Percentiles rank a stretch among this genome's conserved stretches.
phyloP scores from a whole-genome alignment of 2,329 filamentous ascomycete species.

The Exophiala spinifera region DNA sequence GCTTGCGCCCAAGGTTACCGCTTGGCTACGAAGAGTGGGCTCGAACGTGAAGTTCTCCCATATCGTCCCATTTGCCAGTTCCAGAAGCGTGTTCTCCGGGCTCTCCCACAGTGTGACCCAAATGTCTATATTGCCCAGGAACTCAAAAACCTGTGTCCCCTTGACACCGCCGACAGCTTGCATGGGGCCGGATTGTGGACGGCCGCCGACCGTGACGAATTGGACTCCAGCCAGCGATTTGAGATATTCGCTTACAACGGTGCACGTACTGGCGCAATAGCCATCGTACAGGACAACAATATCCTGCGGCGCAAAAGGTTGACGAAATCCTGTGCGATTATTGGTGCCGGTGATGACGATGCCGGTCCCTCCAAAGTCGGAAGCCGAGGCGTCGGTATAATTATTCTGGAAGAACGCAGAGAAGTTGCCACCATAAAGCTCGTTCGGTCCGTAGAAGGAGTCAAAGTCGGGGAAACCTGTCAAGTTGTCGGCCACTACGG shows the following conservation, averaged over 20 bases:
- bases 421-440: constrained; percentile 52
- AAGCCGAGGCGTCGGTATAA: constrained; percentile 40
- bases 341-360: constrained; percentile 50
- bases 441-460: constrained; percentile 40
- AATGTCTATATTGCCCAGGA: neutral
- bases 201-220: constrained; percentile 59
- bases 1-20: neutral
- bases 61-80: constrained; percentile 20
- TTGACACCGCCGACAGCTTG: constrained; percentile 66
- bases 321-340: constrained; percentile 45
- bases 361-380: constrained; percentile 31
- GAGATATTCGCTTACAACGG: constrained; percentile 56
- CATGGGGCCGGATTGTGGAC: constrained; percentile 54
- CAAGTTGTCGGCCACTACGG: constrained; percentile 32
- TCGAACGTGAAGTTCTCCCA: constrained; percentile 23
- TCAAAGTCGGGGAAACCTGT: constrained; percentile 42
- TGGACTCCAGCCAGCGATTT: constrained; percentile 53
- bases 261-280: constrained; percentile 58
- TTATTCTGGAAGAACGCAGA: constrained; percentile 57
- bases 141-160: constrained; percentile 38
- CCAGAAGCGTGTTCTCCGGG: constrained; percentile 8
- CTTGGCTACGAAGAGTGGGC: constrained; percentile 6
- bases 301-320: constrained; percentile 56
- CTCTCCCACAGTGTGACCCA: constrained; percentile 17
- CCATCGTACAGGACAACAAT: constrained; percentile 50